These are phyloP conservation scores for Aphanomyces invadans DNA, from an alignment of 352 stramenopile species.

Conservation along the genomic window DNA sequence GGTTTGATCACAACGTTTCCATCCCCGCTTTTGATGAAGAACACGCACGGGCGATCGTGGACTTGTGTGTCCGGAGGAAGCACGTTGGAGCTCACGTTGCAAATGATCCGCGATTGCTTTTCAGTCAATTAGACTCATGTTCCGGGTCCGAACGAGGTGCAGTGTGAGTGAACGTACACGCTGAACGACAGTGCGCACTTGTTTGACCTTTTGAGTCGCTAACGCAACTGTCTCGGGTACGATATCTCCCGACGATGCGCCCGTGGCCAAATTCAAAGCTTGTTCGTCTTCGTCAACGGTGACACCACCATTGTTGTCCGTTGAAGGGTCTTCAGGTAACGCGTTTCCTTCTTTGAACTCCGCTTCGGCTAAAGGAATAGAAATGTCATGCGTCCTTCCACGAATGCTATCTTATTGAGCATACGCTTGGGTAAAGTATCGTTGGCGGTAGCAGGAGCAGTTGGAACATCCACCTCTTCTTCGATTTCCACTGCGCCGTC, in stretches of 20 bases:
- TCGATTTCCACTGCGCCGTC: constrained; percentile 52
- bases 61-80: constrained; percentile 46
- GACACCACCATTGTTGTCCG: constrained; percentile 9
- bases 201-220: constrained; percentile 4
- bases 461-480: constrained; percentile 63
- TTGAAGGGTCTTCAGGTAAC: not conserved
- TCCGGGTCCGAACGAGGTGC: no score
- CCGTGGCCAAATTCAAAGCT: constrained; percentile 28
- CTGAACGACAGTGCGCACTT: constrained; percentile 2
- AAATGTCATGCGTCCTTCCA: not conserved
- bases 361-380: not conserved
- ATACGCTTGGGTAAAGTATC: constrained; percentile 22
- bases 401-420: not conserved
- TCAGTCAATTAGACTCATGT: not conserved
- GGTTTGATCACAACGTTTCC: constrained; percentile 42
- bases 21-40: constrained; percentile 65
- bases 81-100: constrained; percentile 59
- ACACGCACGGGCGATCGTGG: constrained; percentile 50
- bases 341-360: constrained; percentile 25
- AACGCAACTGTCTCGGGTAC: not conserved
- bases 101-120: constrained; percentile 28
- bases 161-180: no score
- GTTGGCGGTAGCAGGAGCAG: constrained; percentile 25
- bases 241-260: not conserved
- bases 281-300: constrained; percentile 71